These are phyloP conservation scores for Apiospora sp. DNA, from an alignment of 2,329 filamentous ascomycete species.

Conservation along the genomic window DNA sequence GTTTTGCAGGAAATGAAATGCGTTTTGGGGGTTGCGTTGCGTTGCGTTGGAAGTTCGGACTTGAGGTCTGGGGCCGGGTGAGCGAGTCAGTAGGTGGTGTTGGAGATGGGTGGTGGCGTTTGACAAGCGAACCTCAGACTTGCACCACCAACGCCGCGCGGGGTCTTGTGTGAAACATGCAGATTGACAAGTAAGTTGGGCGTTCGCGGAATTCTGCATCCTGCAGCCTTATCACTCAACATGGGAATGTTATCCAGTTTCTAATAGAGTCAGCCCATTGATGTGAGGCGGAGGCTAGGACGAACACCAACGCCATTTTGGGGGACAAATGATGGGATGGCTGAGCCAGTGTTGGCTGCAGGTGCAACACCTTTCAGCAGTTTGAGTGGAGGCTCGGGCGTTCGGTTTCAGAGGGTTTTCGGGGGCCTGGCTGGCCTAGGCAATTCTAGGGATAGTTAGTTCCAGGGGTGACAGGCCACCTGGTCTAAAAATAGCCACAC, in stretches of 20 bases:
- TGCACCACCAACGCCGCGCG: background rate
- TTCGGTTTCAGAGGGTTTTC: background rate
- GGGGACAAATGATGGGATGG: background rate
- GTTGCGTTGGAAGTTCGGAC: background rate
- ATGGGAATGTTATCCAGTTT: background rate
- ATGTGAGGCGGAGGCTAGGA: background rate
- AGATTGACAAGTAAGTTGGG: background rate
- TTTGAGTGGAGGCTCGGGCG: background rate
- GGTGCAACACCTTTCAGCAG: background rate
- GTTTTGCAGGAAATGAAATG: background rate
- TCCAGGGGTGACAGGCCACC: background rate
- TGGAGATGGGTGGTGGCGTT: conserved; percentile 4
- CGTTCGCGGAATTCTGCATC: background rate
- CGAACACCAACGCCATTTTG: background rate
- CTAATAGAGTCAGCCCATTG: background rate
- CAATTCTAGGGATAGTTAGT: background rate
- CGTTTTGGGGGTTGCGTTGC: background rate
- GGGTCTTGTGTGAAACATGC: background rate
- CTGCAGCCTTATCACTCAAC: background rate
- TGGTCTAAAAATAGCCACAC: background rate
- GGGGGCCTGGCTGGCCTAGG: background rate
- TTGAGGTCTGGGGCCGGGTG: background rate
- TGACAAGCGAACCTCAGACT: background rate
- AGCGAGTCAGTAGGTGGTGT: conserved; percentile 2
- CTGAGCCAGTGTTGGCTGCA: conserved; percentile 11